Conservation (phyloP, 1,139 yeast species). For the Lodderomyces margitis region DNA sequence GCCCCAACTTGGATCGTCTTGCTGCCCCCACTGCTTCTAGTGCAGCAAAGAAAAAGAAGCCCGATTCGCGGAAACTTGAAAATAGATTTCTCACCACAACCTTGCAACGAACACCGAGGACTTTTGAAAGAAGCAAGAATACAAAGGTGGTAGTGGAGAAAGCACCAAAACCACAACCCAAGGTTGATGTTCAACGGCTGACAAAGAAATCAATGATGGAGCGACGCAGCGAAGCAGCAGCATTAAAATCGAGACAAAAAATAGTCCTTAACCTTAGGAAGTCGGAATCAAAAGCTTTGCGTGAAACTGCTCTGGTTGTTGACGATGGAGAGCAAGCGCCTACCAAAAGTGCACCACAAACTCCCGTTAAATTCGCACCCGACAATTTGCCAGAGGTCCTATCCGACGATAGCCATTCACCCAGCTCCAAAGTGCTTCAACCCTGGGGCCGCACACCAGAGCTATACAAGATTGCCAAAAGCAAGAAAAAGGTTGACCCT, state of each 20-base stretch:
- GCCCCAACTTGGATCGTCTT: constrained; percentile 17
- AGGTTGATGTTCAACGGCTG: constrained; percentile 12
- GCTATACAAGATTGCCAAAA: constrained; percentile 47
- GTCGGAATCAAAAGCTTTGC: constrained; percentile 3
- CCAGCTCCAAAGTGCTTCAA: constrained; percentile 42
- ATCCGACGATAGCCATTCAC: constrained; percentile 58
- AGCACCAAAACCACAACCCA: not conserved
- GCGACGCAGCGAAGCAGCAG: constrained; percentile 29
- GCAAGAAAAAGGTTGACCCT: constrained; percentile 68
- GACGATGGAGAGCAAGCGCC: constrained; percentile 1
- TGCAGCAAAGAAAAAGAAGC: constrained; percentile 23
- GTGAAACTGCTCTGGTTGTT: too few species aligned
- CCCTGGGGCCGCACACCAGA: constrained; percentile 77
- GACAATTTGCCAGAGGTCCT: constrained; percentile 44
- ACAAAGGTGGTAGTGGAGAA: not conserved
- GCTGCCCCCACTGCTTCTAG: constrained; percentile 32
- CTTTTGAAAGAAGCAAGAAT: not conserved
- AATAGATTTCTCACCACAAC: constrained; percentile 37
- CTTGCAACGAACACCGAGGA: constrained; percentile 18
- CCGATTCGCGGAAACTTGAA: constrained; percentile 6
- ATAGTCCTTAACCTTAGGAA: constrained; percentile 24
- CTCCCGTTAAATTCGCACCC: constrained; percentile 15
- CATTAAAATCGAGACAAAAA: constrained; percentile 27
- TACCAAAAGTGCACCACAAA: not conserved
- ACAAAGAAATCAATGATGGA: constrained; percentile 34